Evolutionary conservation across 331 rosid species (phyloP).

Genomic region (Spiraea crenata): DNA sequence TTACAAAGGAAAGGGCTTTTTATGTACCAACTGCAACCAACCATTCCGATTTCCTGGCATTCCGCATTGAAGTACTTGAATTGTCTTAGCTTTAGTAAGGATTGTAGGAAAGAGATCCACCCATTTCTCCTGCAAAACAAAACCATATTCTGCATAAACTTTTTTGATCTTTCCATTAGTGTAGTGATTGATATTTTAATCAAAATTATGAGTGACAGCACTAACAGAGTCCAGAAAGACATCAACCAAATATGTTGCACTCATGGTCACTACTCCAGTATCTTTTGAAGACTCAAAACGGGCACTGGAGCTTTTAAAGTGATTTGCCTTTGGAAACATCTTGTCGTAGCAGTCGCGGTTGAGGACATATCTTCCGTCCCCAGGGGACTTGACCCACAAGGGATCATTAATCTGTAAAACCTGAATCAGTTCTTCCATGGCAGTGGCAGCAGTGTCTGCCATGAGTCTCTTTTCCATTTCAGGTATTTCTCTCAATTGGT

Average conservation of each 20-base stretch:
- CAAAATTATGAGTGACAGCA: not conserved
- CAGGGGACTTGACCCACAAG: slow-evolving; percentile 43
- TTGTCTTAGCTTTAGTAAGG: slow-evolving; percentile 44
- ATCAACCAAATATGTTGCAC: slow-evolving; percentile 44
- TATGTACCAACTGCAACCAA: slow-evolving; percentile 53
- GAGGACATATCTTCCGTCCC: slow-evolving; percentile 33
- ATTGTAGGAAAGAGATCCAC: slow-evolving; percentile 54
- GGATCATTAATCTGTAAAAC: slow-evolving; percentile 45
- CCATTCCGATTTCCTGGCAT: slow-evolving; percentile 38
- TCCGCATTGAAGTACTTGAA: slow-evolving; percentile 52
- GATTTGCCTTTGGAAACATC: slow-evolving; percentile 22
- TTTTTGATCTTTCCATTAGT: not conserved
- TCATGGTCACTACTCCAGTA: slow-evolving; percentile 40
- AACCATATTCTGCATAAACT: not conserved
- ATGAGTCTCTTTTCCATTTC: slow-evolving; percentile 39
- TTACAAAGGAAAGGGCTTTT: not conserved
- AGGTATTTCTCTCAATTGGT: slow-evolving; percentile 9
- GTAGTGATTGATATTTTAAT: not conserved
- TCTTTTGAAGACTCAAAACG: slow-evolving; percentile 59
- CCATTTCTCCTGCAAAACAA: slow-evolving; percentile 58
- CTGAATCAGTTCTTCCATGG: slow-evolving; percentile 54
- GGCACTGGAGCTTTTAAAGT: slow-evolving; percentile 23
- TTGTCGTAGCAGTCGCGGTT: slow-evolving; percentile 41
- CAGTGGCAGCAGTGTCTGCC: slow-evolving; percentile 40
- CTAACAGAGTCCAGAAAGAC: slow-evolving; percentile 55